Conservation (phyloP, 1,139 yeast species). For the Keqinozyma sinolaborantium region DNA sequence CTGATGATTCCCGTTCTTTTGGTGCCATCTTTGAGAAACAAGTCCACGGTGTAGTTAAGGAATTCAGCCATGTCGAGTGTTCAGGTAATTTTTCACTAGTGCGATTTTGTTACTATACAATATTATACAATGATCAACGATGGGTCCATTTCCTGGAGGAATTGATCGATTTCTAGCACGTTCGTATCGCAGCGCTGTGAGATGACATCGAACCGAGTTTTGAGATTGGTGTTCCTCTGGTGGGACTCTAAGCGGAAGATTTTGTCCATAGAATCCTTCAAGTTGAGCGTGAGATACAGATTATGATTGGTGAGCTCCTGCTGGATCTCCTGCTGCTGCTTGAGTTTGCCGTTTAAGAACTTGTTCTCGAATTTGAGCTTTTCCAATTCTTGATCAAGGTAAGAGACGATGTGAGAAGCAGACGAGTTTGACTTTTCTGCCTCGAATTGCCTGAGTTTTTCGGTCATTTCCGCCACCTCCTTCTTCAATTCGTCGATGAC, state of each 20-base stretch:
- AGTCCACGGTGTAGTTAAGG: slow-evolving; percentile 51
- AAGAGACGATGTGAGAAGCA: slow-evolving; percentile 25
- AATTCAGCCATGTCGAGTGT: slow-evolving; percentile 34
- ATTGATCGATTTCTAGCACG: neutral
- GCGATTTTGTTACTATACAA: neutral
- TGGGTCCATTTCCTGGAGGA: neutral
- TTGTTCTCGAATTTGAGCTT: slow-evolving; percentile 33
- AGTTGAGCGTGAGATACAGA: slow-evolving; percentile 18
- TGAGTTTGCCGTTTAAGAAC: slow-evolving; percentile 20
- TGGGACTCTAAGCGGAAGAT: too few species aligned
- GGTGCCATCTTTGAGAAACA: slow-evolving; percentile 45
- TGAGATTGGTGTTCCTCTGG: too few species aligned
- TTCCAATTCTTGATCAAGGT: slow-evolving; percentile 27
- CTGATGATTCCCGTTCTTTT: slow-evolving; percentile 45
- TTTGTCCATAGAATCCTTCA: neutral
- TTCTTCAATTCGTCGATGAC: slow-evolving; percentile 27
- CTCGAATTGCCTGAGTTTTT: slow-evolving; percentile 15
- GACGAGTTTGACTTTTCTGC: slow-evolving; percentile 7
- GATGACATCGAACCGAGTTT: too few species aligned
- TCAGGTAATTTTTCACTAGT: neutral
- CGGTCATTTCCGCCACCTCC: slow-evolving; percentile 29
- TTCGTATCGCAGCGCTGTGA: too few species aligned
- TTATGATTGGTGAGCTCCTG: slow-evolving; percentile 27
- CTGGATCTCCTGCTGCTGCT: slow-evolving; percentile 14
- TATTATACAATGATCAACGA: neutral